Evolutionary conservation across 2,329 filamentous ascomycete genomes (phyloP).

Genomic region (Colletotrichum scovillei): DNA sequence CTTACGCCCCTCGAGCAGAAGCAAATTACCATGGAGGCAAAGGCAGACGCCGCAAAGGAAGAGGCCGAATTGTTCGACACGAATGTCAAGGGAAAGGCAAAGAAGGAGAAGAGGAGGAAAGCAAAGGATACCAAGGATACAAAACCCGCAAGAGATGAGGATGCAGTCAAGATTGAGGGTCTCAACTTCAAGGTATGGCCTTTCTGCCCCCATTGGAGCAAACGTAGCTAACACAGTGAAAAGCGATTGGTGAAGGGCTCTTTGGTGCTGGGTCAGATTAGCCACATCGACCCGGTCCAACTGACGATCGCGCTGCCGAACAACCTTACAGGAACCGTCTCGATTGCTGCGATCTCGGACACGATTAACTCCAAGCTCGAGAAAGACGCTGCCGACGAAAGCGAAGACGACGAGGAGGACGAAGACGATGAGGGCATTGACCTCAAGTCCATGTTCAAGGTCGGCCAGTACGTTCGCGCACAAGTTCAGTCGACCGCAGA

Average conservation of each 20-base stretch:
- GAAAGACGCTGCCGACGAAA: conserved; percentile 67
- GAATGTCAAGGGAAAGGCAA: conserved; percentile 55
- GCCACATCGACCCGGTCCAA: conserved; percentile 82
- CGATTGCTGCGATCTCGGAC: conserved; percentile 91
- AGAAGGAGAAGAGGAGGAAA: conserved; percentile 69
- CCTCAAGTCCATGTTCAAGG: conserved; percentile 77
- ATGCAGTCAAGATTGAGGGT: conserved; percentile 80
- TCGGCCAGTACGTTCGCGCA: conserved; percentile 90
- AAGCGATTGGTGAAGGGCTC: conserved; percentile 88
- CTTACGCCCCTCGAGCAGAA: conserved; percentile 95
- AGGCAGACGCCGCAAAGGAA: conserved; percentile 91
- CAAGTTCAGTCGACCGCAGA: conserved; percentile 84
- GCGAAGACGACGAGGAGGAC: conserved; percentile 65
- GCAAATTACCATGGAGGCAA: conserved; percentile 94
- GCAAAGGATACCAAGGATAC: conserved; percentile 57
- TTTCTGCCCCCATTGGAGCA: background rate
- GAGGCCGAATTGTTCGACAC: conserved; percentile 69
- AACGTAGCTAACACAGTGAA: conserved; percentile 44
- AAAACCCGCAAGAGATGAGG: conserved; percentile 64
- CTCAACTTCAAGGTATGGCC: conserved; percentile 84
- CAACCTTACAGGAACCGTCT: conserved; percentile 89
- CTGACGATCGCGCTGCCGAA: conserved; percentile 89
- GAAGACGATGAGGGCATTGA: conserved; percentile 72
- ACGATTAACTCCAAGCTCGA: conserved; percentile 82
- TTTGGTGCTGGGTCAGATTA: conserved; percentile 87